Percentiles rank a stretch among this genome's conserved stretches.
phyloP scores from a whole-genome alignment of 2,329 filamentous ascomycete genomes.

The Colletotrichum costaricense region DNA sequence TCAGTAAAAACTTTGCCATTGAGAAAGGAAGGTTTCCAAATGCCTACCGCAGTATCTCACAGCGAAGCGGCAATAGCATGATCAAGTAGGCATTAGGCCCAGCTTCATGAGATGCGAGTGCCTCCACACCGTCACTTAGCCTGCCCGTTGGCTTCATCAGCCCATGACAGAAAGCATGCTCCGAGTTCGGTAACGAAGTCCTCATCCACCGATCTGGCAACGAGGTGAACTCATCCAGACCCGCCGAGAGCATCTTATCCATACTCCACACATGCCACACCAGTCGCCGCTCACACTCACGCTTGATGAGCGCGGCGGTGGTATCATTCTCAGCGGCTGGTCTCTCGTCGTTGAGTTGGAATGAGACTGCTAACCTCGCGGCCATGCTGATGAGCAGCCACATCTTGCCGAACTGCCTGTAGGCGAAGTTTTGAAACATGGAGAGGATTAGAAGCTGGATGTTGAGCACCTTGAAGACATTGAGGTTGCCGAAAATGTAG shows the following conservation, averaged over 20 bases:
- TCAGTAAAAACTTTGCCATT: neutral
- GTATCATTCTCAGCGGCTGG: neutral
- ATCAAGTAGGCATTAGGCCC: slow-evolving; percentile 15
- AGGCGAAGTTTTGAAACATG: slow-evolving; percentile 27
- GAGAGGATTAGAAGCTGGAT: slow-evolving; percentile 16
- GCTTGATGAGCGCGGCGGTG: neutral
- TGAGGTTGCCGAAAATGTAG: slow-evolving; percentile 1
- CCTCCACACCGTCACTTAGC: slow-evolving; percentile 2
- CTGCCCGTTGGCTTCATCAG: slow-evolving; percentile 12
- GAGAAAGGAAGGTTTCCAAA: neutral
- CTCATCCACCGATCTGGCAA: slow-evolving; percentile 20
- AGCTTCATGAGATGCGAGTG: neutral
- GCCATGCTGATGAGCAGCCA: slow-evolving; percentile 25
- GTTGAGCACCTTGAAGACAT: slow-evolving; percentile 6
- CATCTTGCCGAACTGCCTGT: slow-evolving; percentile 22
- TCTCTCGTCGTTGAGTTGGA: slow-evolving; percentile 22
- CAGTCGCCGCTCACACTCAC: slow-evolving; percentile 20
- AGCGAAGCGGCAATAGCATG: neutral
- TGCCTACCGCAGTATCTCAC: neutral
- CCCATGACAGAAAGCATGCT: slow-evolving; percentile 14
- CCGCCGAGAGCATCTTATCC: slow-evolving; percentile 25
- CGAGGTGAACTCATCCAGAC: slow-evolving; percentile 22
- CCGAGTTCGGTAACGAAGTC: neutral
- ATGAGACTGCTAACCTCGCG: slow-evolving; percentile 5
- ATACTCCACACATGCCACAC: slow-evolving; percentile 25